Conservation (phyloP, 2,329 filamentous ascomycete species). For the Aspergillus amoenus region DNA sequence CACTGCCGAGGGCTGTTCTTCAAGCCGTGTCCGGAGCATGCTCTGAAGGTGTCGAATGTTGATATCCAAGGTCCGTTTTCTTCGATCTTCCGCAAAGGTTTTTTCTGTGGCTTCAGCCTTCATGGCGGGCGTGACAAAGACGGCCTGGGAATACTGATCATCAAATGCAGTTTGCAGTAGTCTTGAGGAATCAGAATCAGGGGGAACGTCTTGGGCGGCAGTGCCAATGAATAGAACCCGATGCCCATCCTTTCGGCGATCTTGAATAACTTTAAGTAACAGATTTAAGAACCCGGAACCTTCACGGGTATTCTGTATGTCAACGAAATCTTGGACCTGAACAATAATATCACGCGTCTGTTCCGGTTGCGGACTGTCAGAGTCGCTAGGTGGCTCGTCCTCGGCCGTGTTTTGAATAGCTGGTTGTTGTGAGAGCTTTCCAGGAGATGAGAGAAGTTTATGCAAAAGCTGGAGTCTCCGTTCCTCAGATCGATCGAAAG, state of each 20-base stretch:
- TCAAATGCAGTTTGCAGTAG: slow-evolving; percentile 47
- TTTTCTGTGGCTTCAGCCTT: slow-evolving; percentile 36
- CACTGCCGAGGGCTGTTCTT: slow-evolving; percentile 30
- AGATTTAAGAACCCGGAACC: slow-evolving; percentile 69
- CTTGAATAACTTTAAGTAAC: slow-evolving; percentile 70
- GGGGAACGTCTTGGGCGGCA: slow-evolving; percentile 53
- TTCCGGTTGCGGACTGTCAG: slow-evolving; percentile 17
- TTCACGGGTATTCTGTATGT: slow-evolving; percentile 68
- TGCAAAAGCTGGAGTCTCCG: slow-evolving; percentile 36
- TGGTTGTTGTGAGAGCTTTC: slow-evolving; percentile 11
- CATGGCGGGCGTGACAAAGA: slow-evolving; percentile 55
- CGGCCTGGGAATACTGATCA: slow-evolving; percentile 51
- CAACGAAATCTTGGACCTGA: slow-evolving; percentile 77
- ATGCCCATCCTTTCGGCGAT: slow-evolving; percentile 68
- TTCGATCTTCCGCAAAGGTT: slow-evolving; percentile 50
- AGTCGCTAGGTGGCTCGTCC: slow-evolving; percentile 3
- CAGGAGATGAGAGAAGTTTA: slow-evolving; percentile 32
- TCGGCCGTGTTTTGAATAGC: slow-evolving; percentile 5
- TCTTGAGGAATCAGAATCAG: slow-evolving; percentile 42
- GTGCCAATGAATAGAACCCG: slow-evolving; percentile 79
- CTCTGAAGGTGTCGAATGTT: slow-evolving; percentile 65
- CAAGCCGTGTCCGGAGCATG: slow-evolving; percentile 53
- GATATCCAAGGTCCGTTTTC: slow-evolving; percentile 52
- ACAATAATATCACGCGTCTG: slow-evolving; percentile 59
- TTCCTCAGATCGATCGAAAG: slow-evolving; percentile 27